A percentile compares a stretch with the other conserved stretches of the same genome.
phyloP scores from a whole-genome alignment of 768 basidiomycete species.

The Amanita thiersii region DNA sequence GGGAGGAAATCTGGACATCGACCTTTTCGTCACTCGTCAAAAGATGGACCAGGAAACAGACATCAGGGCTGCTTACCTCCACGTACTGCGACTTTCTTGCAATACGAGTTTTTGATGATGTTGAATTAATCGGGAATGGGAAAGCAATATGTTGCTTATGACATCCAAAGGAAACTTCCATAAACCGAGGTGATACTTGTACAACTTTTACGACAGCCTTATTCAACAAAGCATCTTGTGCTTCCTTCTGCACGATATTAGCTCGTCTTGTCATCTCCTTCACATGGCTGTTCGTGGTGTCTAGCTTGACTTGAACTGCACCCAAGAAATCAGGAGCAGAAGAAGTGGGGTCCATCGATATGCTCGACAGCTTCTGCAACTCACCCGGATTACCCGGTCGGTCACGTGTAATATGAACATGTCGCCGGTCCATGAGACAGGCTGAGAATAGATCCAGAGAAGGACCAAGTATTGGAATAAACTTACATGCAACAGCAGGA shows the following conservation, averaged over 20 bases:
- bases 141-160: not conserved
- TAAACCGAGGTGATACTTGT: not conserved
- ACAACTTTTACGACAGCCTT: not conserved
- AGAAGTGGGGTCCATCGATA: not conserved
- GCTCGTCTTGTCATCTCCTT: too few relatives aligned
- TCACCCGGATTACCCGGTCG: constrained; percentile 4
- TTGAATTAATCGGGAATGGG: not conserved
- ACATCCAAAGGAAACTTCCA: not conserved
- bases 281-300: too few relatives aligned
- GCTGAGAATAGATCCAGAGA: constrained; percentile 17
- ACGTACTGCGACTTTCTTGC: constrained; percentile 8
- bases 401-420: constrained; percentile 15
- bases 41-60: too few relatives aligned
- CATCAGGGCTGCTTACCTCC: too few relatives aligned
- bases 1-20: too few relatives aligned
- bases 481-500: not conserved
- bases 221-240: too few relatives aligned
- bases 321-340: too few relatives aligned
- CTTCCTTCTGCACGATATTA: too few relatives aligned
- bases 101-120: not conserved
- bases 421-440: constrained; percentile 14
- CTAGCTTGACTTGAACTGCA: too few relatives aligned
- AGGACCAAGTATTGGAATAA: constrained; percentile 15
- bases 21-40: too few relatives aligned
- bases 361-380: constrained; percentile 3